Percentiles rank a stretch among this genome's conserved stretches.
Conservation (phyloP, 1,139 yeast genomes). For the Hyphopichia pseudoburtonii region DNA sequence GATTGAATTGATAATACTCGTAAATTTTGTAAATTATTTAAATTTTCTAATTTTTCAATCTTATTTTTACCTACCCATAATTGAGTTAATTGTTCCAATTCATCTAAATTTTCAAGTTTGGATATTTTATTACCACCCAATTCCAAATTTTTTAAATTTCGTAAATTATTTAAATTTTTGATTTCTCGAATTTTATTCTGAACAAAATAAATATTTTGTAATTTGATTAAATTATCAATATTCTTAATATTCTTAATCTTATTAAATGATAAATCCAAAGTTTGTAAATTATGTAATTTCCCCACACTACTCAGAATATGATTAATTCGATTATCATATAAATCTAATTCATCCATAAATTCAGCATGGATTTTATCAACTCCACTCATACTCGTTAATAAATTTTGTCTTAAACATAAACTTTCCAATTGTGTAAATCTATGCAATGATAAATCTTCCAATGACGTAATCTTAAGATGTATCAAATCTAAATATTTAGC, state of each 20-base stretch:
- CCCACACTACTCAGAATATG: constrained; percentile 74
- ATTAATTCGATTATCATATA: constrained; percentile 88
- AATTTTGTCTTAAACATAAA: constrained; percentile 81
- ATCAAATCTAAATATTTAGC: constrained; percentile 70
- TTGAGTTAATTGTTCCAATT: constrained; percentile 59
- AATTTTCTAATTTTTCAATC: constrained; percentile 64
- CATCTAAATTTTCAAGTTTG: constrained; percentile 58
- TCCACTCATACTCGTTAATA: constrained; percentile 70
- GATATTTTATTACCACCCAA: constrained; percentile 87
- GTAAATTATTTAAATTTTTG: constrained; percentile 60
- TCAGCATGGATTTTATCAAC: constrained; percentile 58
- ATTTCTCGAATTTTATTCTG: constrained; percentile 83
- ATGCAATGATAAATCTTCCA: constrained; percentile 62
- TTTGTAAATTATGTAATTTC: constrained; percentile 56
- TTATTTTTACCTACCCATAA: constrained; percentile 93
- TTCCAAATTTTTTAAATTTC: constrained; percentile 70
- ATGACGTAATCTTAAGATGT: constrained; percentile 70
- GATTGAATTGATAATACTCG: constrained; percentile 85
- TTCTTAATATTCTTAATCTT: constrained; percentile 86
- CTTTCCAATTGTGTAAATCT: constrained; percentile 59
- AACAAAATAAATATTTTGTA: constrained; percentile 77
- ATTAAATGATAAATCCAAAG: constrained; percentile 85
- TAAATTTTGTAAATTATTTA: constrained; percentile 61
- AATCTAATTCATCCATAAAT: constrained; percentile 73
- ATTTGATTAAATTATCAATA: constrained; percentile 57